Percentiles rank a stretch among this genome's conserved stretches.
Evolutionary conservation across 139 green algal species (phyloP).

Genomic region (Picochlorum sp.): DNA sequence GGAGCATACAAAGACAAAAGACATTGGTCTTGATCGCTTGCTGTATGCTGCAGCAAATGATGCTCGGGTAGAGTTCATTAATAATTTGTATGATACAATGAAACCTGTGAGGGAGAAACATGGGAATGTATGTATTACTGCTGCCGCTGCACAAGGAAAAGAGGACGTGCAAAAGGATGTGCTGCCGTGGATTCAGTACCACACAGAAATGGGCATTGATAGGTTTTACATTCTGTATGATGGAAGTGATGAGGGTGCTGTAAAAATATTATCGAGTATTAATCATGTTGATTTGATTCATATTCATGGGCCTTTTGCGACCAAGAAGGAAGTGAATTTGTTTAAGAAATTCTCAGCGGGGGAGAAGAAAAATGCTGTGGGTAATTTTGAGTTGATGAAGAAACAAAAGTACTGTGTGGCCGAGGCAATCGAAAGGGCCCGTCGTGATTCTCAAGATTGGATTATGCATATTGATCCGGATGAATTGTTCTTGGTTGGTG

Average conservation of each 20-base stretch:
- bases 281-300: constrained; percentile 14
- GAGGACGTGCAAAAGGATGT: constrained; percentile 7
- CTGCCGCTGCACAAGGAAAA: no score
- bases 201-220: constrained; percentile 30
- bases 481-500: constrained; percentile 32
- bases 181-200: constrained; percentile 43
- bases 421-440: constrained; percentile 16
- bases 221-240: constrained; percentile 46
- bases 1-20: constrained; percentile 3
- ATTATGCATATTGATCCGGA: constrained; percentile 47
- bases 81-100: constrained; percentile 2
- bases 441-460: constrained; percentile 21
- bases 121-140: background rate
- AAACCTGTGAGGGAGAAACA: no score
- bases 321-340: background rate
- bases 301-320: constrained; percentile 22
- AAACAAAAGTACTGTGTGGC: constrained; percentile 34
- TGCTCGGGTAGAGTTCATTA: constrained; percentile 15
- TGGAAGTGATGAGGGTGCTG: constrained; percentile 22
- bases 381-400: constrained; percentile 48
- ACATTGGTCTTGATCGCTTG: constrained; percentile 4
- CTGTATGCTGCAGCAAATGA: background rate
- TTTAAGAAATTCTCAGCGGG: background rate
- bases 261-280: constrained; percentile 6
- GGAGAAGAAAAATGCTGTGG: background rate